Evolutionary conservation across 2,329 filamentous ascomycete species (phyloP).

Genomic region (Plenodomus biglobosus): DNA sequence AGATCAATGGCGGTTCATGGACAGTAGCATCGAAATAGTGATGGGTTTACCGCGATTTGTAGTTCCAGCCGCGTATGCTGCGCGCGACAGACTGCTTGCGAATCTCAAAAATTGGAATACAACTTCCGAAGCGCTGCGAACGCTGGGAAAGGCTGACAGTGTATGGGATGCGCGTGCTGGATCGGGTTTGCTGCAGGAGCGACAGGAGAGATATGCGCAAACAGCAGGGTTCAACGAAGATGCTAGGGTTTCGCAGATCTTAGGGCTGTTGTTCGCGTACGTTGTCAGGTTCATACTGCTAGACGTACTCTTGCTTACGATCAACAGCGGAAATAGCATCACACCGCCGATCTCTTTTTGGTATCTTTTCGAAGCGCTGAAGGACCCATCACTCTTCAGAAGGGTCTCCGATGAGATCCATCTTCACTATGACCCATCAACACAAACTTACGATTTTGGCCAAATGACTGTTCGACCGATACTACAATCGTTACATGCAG

Average conservation of each 20-base stretch:
- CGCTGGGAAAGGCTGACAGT: neutral
- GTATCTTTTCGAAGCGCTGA: constrained; percentile 17
- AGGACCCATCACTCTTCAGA: neutral
- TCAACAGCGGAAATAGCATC: constrained; percentile 14
- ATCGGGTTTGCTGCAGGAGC: constrained; percentile 15
- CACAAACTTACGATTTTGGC: constrained; percentile 7
- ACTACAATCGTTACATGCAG: constrained; percentile 18
- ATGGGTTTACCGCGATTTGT: constrained; percentile 15
- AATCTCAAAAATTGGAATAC: constrained; percentile 9
- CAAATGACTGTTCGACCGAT: constrained; percentile 14
- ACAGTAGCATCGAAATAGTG: constrained; percentile 14
- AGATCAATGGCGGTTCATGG: constrained; percentile 21
- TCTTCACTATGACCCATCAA: neutral
- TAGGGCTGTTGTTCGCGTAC: constrained; percentile 12
- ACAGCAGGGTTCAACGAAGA: constrained; percentile 14
- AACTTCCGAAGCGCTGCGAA: constrained; percentile 5
- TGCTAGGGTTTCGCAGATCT: constrained; percentile 14
- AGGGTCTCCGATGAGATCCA: constrained; percentile 3
- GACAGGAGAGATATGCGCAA: constrained; percentile 14
- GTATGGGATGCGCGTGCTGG: constrained; percentile 17
- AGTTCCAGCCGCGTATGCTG: constrained; percentile 9
- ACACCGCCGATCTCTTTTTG: constrained; percentile 18
- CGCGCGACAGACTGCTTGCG: constrained; percentile 15
- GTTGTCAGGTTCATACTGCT: neutral
- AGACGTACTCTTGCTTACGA: neutral